phyloP scores from a whole-genome alignment of 345 rosid species.

The Rubroshorea leprosula region DNA sequence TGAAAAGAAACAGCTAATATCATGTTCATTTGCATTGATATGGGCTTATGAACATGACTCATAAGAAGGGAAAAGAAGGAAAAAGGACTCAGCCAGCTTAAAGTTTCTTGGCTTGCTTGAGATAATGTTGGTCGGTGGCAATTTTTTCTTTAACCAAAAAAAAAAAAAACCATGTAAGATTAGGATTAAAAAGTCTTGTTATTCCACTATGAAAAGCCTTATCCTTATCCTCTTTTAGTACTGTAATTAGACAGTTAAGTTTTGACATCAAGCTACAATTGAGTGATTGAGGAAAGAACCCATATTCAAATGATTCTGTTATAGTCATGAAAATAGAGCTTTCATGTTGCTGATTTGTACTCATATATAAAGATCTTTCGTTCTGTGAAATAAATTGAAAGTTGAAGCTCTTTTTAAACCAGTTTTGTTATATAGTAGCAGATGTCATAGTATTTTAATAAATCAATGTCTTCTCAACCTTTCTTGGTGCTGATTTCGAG shows the following conservation, averaged over 20 bases:
- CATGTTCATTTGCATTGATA: neutral
- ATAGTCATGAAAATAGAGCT: neutral
- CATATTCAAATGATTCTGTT: too few species aligned
- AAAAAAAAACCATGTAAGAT: neutral
- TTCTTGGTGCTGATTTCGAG: neutral
- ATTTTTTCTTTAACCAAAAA: neutral
- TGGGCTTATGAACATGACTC: too few species aligned
- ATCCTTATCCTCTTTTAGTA: too few species aligned
- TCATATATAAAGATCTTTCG: neutral
- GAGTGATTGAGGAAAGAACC: neutral
- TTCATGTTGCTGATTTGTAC: neutral
- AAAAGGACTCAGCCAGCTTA: too few species aligned
- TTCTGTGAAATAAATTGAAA: neutral
- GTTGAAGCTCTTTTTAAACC: neutral
- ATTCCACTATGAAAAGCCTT: too few species aligned
- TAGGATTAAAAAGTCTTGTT: neutral
- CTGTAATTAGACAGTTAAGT: too few species aligned
- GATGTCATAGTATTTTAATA: too few species aligned
- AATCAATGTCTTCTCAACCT: neutral
- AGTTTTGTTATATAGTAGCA: neutral
- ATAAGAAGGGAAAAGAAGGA: too few species aligned
- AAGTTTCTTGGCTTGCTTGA: neutral
- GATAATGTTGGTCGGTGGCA: neutral
- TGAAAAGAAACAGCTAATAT: neutral
- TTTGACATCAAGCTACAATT: neutral